phyloP scores from a whole-genome alignment of 1,284 basidiomycete species.

The Mycena citricolor region DNA sequence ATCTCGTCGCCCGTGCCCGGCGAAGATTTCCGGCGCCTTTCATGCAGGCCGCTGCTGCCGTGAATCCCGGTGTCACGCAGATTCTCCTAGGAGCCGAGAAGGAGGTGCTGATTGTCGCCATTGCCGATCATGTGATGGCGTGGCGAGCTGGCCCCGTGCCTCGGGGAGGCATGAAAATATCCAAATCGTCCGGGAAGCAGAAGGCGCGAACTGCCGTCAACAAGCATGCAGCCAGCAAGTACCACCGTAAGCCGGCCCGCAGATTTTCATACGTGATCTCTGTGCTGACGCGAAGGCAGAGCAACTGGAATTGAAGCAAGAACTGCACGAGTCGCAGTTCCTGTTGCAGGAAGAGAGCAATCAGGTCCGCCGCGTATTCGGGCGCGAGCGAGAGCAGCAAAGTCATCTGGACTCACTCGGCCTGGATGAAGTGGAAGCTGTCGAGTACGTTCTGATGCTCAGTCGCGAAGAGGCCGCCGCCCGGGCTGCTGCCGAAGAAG shows the following conservation, averaged over 20 bases:
- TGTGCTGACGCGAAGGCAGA: slow-evolving; percentile 39
- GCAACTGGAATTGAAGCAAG: slow-evolving; percentile 61
- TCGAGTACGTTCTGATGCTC: slow-evolving; percentile 85
- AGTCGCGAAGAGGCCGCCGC: slow-evolving; percentile 71
- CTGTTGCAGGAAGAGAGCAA: slow-evolving; percentile 52
- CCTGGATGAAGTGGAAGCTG: slow-evolving; percentile 72
- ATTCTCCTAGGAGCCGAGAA: slow-evolving; percentile 59
- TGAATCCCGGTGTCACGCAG: slow-evolving; percentile 53
- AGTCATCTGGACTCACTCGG: slow-evolving; percentile 63
- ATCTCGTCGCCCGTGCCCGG: slow-evolving; percentile 51
- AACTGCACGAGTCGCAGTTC: slow-evolving; percentile 60
- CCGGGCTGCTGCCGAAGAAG: slow-evolving; percentile 41
- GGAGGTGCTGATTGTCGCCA: slow-evolving; percentile 61
- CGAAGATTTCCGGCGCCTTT: slow-evolving; percentile 24
- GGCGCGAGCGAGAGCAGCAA: slow-evolving; percentile 56
- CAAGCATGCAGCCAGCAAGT: no score
- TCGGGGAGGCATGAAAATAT: slow-evolving; percentile 34
- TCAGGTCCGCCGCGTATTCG: slow-evolving; percentile 37
- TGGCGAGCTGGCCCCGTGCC: slow-evolving; percentile 63
- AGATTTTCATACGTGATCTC: slow-evolving; percentile 25
- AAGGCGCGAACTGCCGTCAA: slow-evolving; percentile 34
- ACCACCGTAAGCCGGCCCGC: slow-evolving; percentile 42
- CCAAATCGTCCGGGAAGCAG: slow-evolving; percentile 35
- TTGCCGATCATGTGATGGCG: slow-evolving; percentile 65
- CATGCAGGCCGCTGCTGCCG: slow-evolving; percentile 31